Evolutionary conservation across 1,284 basidiomycete genomes (phyloP).

Genomic region (Ganoderma boninense): DNA sequence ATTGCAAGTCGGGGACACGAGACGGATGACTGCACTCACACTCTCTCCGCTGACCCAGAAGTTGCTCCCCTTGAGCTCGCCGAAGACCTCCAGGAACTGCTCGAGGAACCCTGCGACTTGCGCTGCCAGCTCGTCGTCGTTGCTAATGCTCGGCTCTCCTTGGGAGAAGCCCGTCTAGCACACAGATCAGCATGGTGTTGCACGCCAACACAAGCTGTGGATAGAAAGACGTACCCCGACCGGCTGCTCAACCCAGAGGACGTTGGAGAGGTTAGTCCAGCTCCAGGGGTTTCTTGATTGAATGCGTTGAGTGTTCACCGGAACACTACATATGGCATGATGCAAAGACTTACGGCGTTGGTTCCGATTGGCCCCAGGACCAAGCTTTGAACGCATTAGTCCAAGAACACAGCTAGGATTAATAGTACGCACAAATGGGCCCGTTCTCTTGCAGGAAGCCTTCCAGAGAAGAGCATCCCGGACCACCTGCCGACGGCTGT

Average conservation of each 20-base stretch:
- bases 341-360: conserved; percentile 48
- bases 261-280: conserved; percentile 55
- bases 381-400: conserved; percentile 46
- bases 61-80: conserved; percentile 49
- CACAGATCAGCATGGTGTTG: background rate
- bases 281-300: conserved; percentile 41
- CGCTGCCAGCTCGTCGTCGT: conserved; percentile 49
- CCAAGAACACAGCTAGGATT: too few species aligned
- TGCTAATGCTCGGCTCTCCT: conserved; percentile 44
- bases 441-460: conserved; percentile 62
- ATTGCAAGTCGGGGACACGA: too few species aligned
- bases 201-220: too few species aligned
- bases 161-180: conserved; percentile 46
- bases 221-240: conserved; percentile 47
- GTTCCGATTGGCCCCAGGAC: conserved; percentile 65
- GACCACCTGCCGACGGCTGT: background rate
- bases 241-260: conserved; percentile 61
- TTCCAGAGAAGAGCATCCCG: conserved; percentile 47
- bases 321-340: background rate
- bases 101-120: conserved; percentile 48
- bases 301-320: background rate
- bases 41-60: conserved; percentile 50
- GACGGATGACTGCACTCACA: too few species aligned
- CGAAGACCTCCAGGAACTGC: conserved; percentile 50
- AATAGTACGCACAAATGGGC: conserved; percentile 41